phyloP scores from a whole-genome alignment of 257 asterid genomes.

The Nicotiana otophora region DNA sequence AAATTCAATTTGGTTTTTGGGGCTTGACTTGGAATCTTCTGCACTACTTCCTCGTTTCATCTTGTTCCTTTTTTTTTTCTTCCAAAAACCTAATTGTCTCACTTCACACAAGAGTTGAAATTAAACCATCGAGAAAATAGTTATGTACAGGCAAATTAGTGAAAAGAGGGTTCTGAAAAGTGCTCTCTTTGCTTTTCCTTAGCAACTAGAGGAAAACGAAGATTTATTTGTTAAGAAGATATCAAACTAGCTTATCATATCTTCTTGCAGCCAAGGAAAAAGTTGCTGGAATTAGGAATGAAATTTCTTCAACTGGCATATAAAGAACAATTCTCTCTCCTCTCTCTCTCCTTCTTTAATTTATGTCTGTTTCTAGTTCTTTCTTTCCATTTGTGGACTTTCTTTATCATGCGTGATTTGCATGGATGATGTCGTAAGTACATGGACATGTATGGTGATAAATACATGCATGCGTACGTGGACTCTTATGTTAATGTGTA shows the following conservation, averaged over 20 bases:
- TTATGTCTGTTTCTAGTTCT: neutral
- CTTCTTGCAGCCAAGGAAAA: conserved; percentile 27
- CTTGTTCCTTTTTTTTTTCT: neutral
- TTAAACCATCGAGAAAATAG: neutral
- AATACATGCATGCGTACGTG: neutral
- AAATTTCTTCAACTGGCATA: conserved; percentile 44
- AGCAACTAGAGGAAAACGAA: conserved; percentile 8
- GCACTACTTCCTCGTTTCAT: conserved; percentile 25
- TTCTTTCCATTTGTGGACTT: conserved; percentile 4
- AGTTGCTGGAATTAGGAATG: conserved; percentile 86
- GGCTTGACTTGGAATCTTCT: conserved; percentile 34
- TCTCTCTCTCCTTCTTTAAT: conserved; percentile 5
- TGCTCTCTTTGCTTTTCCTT: neutral
- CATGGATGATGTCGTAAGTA: conserved; percentile 18
- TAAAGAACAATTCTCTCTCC: conserved; percentile 46
- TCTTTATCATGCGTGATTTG: conserved; percentile 4
- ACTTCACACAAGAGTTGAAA: neutral
- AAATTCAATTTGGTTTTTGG: conserved; percentile 19
- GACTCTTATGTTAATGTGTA: neutral
- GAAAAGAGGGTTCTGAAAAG: neutral
- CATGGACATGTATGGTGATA: conserved; percentile 16
- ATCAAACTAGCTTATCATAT: conserved; percentile 12
- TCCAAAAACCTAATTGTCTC: neutral
- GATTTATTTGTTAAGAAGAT: conserved; percentile 10
- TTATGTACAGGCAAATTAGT: too few species aligned